Evolutionary conservation across 129 eudicot species (phyloP), one percentile per base, ranked within the genome.

Genomic region (Chrysanthemum seticuspe): DNA sequence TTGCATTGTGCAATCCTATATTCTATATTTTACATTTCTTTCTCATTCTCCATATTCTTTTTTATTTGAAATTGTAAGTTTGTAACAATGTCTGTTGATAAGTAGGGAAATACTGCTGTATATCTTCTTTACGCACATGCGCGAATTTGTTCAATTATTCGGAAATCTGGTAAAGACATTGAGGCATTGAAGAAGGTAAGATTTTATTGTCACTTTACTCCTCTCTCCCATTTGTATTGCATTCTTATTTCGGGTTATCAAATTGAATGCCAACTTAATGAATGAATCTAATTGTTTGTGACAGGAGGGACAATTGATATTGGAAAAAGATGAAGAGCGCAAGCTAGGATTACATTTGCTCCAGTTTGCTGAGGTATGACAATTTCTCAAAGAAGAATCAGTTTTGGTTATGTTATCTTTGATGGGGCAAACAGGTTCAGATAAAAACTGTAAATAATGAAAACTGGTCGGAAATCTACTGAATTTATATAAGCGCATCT

Each of bases 31-130:
- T 40, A 40, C 45, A 6, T 6, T 40, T 40, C 45, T 6, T 40
- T 40, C 10, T 40, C 45, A 40, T 5, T 40, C 9, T 40, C 9
- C 45, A 40, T 40, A 40, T 40, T 6, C 45, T 40, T 6, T 40
- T 8, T 40, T 0, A 40, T 40, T 14, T 9, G 13, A 13, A 3
- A 2, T 13, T 71, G 25, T 23, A 23, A 23, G 25, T 23, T 23
- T 23, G 25, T 23, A 23, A 23, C 25, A 23, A 45, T 1, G 11
- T 49, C 48, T 14, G 52, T 40, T 85, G n/a, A 15, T 78, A 59
- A 61, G 53, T 88, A 94, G 98, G 98, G 98, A 86, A 85, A 94
- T 67, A 90, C 97, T 67, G 97, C 97, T 58, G 93, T 87, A 1
- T 87, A 90, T 81, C 71, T 94, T 70, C 81, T 90, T 67, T 87